Evolutionary conservation across 2,329 filamentous ascomycete genomes (phyloP).

Genomic region (Colletotrichum lupini): DNA sequence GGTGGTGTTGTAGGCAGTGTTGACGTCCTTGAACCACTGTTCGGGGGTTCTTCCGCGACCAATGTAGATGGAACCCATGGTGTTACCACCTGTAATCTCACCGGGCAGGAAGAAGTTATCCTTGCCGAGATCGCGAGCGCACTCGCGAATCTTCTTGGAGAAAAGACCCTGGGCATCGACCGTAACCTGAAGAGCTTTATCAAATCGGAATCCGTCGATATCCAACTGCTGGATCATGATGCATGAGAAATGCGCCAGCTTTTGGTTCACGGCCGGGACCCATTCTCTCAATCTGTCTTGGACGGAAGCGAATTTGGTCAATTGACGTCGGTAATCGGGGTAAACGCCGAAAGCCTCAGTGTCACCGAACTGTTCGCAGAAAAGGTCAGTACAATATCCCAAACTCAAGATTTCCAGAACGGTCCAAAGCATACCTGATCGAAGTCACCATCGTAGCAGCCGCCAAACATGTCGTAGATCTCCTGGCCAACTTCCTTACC

Average conservation of each 20-base stretch:
- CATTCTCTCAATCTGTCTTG: constrained; percentile 76
- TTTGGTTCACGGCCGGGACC: constrained; percentile 66
- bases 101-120: constrained; percentile 73
- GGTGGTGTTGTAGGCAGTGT: constrained; percentile 37
- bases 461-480: constrained; percentile 58
- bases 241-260: constrained; percentile 71
- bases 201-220: constrained; percentile 74
- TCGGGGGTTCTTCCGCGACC: constrained; percentile 65
- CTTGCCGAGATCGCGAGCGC: constrained; percentile 66
- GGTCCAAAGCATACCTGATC: constrained; percentile 52
- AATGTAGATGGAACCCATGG: constrained; percentile 68
- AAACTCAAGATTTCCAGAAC: no score
- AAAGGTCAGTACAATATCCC: neutral
- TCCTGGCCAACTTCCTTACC: constrained; percentile 61
- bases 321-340: constrained; percentile 71
- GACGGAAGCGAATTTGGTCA: constrained; percentile 74
- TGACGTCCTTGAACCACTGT: constrained; percentile 37
- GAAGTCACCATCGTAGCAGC: constrained; percentile 73
- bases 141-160: constrained; percentile 66
- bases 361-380: constrained; percentile 61
- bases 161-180: constrained; percentile 70
- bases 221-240: constrained; percentile 71
- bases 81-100: constrained; percentile 73
- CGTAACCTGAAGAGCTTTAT: constrained; percentile 75
- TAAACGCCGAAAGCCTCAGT: constrained; percentile 72